phyloP scores from a whole-genome alignment of 106 monocot species.

The Narthecium ossifragum region DNA sequence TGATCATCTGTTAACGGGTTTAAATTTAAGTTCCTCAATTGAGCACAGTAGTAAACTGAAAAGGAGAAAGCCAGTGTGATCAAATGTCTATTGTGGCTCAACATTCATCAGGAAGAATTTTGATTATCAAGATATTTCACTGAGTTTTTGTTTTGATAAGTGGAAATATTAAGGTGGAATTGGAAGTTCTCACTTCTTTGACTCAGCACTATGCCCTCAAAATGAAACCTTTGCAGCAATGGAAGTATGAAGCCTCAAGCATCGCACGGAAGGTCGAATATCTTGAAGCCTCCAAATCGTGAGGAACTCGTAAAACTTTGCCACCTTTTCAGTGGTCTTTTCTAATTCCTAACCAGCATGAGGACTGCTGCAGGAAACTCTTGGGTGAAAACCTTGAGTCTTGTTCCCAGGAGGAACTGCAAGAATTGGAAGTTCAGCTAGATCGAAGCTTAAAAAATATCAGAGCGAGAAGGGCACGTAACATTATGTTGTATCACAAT shows the following conservation, averaged over 20 bases:
- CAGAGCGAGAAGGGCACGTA: constrained; percentile 44
- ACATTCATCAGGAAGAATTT: too few relatives aligned
- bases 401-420: constrained; percentile 41
- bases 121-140: too few relatives aligned
- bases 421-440: constrained; percentile 38
- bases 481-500: not conserved
- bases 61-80: too few relatives aligned
- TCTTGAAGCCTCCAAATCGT: constrained; percentile 45
- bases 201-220: too few relatives aligned
- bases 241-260: constrained; percentile 27
- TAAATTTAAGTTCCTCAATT: too few relatives aligned
- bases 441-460: constrained; percentile 41
- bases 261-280: constrained; percentile 35
- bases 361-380: constrained; percentile 28
- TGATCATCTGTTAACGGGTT: too few relatives aligned
- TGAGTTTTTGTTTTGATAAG: too few relatives aligned
- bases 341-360: not conserved
- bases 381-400: constrained; percentile 37
- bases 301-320: not conserved
- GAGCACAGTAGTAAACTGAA: too few relatives aligned
- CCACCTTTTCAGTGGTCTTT: not conserved
- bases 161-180: too few relatives aligned
- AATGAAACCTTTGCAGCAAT: constrained; percentile 45
- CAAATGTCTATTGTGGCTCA: too few relatives aligned
- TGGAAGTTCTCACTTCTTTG: too few relatives aligned